These are phyloP conservation scores for Fragaria nilgerrensis DNA, from an alignment of 306 rosid species.

Conservation along the genomic window DNA sequence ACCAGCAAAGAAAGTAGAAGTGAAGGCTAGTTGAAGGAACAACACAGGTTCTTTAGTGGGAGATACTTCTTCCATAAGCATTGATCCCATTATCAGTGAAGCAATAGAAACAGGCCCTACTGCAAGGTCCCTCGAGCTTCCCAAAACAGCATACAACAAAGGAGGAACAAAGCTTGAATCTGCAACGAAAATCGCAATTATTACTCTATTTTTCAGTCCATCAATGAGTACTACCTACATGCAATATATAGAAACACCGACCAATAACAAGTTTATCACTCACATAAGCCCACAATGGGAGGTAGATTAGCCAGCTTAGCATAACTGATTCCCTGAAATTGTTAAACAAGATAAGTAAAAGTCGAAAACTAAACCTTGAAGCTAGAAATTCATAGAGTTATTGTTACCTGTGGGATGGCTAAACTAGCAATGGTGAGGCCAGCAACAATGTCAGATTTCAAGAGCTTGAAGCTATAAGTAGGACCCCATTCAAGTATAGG, in stretches of 20 bases:
- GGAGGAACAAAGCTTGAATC: conserved; percentile 99
- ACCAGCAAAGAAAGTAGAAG: conserved; percentile 88
- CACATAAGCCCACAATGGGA: conserved; percentile 93
- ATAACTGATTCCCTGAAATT: conserved; percentile 80
- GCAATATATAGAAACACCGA: neutral
- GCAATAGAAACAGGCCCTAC: conserved; percentile 99
- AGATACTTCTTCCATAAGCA: conserved; percentile 80
- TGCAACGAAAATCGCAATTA: neutral
- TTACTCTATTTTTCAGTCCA: neutral
- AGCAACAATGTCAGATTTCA: conserved; percentile 83
- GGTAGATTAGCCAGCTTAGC: conserved; percentile 93
- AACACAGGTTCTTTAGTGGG: conserved; percentile 59
- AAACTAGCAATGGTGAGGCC: conserved; percentile 98
- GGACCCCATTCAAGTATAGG: conserved; percentile 94
- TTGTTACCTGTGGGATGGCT: conserved; percentile 86
- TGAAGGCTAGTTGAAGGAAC: conserved; percentile 79
- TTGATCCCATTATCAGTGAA: conserved; percentile 82
- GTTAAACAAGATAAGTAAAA: neutral
- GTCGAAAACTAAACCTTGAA: neutral
- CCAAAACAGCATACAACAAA: conserved; percentile 81
- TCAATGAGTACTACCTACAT: no score
- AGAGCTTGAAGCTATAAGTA: conserved; percentile 56
- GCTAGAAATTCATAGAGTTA: neutral
- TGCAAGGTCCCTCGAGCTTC: conserved; percentile 93
- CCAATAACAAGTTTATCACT: conserved; percentile 28